phyloP scores from a whole-genome alignment of 163 green algal genomes.

The Coccomyxa subellipsoidea region DNA sequence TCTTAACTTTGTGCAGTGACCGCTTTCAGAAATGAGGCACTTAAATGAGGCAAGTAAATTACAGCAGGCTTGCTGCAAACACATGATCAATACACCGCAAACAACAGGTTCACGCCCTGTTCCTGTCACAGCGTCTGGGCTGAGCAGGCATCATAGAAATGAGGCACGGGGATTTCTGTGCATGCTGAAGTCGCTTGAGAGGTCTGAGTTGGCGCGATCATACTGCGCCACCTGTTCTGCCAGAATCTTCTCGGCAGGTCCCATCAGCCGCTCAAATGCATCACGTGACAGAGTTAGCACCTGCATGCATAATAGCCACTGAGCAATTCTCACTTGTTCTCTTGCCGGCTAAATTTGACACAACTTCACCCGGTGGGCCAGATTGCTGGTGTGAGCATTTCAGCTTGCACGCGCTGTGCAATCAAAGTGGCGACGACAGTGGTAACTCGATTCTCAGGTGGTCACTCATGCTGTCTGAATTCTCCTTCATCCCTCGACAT shows the following conservation, averaged over 20 bases:
- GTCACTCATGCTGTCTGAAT: too few species aligned
- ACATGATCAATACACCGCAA: background rate
- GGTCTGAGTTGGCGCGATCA: slow-evolving; percentile 30
- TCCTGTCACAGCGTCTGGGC: too few species aligned
- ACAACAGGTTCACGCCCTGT: background rate
- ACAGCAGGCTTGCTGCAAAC: background rate
- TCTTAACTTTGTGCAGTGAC: too few species aligned
- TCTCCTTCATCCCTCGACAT: too few species aligned
- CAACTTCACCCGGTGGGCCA: too few species aligned
- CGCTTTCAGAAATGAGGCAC: too few species aligned
- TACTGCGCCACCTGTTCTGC: slow-evolving; percentile 44
- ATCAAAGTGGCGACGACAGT: too few species aligned
- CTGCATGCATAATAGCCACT: background rate
- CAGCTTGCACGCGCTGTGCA: too few species aligned
- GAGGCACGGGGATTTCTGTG: background rate
- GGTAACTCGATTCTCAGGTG: too few species aligned
- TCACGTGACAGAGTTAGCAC: slow-evolving; percentile 50
- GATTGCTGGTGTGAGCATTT: too few species aligned
- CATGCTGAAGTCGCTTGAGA: background rate
- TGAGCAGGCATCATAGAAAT: background rate
- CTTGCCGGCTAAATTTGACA: too few species aligned
- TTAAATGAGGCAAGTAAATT: background rate
- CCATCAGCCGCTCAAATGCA: slow-evolving; percentile 65
- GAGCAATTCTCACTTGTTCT: background rate
- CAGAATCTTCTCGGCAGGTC: slow-evolving; percentile 48